phyloP scores from a whole-genome alignment of 2,329 filamentous ascomycete species.

The Fusarium dimerum region DNA sequence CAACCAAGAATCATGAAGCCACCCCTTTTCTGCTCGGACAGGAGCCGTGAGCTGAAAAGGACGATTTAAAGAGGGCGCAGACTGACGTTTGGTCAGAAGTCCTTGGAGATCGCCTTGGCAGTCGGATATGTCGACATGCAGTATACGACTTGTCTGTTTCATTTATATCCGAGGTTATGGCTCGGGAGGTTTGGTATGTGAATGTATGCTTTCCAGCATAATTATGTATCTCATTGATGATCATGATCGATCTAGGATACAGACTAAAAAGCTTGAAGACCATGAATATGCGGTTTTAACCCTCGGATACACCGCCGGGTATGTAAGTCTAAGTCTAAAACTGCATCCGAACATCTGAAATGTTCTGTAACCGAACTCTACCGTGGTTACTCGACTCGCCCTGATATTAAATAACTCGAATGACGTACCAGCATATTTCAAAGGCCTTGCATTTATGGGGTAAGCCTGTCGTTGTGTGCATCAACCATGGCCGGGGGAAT shows the following conservation, averaged over 20 bases:
- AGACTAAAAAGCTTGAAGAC: background rate
- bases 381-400: slow-evolving; percentile 38
- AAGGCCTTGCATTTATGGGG: background rate
- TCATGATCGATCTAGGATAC: background rate
- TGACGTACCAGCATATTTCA: slow-evolving; percentile 44
- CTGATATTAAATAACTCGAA: slow-evolving; percentile 67
- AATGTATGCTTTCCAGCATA: slow-evolving; percentile 13
- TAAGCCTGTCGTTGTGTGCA: background rate
- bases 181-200: background rate
- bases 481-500: background rate
- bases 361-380: slow-evolving; percentile 22
- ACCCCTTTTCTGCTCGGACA: background rate
- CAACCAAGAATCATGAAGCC: background rate
- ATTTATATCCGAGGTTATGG: slow-evolving; percentile 23
- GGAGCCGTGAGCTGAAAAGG: background rate
- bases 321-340: background rate
- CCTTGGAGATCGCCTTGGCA: background rate
- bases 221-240: slow-evolving; percentile 47
- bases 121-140: background rate
- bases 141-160: background rate
- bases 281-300: slow-evolving; percentile 25
- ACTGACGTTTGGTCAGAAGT: slow-evolving; percentile 45
- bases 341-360: slow-evolving; percentile 4
- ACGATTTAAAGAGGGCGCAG: background rate
- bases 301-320: slow-evolving; percentile 14